Base-by-base conservation (phyloP, 768 basidiomycete genomes). In the Dacryopinax primogenitus region DNA sequence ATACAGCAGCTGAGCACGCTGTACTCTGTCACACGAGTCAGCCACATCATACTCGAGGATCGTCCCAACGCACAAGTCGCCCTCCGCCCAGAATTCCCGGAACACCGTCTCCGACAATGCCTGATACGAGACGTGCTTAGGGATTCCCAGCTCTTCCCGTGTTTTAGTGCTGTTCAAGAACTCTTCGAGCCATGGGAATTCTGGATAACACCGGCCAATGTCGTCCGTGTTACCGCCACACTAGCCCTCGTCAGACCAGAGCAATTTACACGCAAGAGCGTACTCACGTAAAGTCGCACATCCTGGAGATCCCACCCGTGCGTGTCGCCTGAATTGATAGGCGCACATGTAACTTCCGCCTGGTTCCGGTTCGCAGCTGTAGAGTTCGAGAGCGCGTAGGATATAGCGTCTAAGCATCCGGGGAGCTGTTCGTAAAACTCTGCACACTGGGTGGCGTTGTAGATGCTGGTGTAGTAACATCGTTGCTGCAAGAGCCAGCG, bases 401-500 rank as follows among this genome's bases (percentile, higher is more conserved):
- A 34, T 21, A 66, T 63, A 13, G 21, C 32, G 30, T 68, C 30
- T 63, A 76, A 64, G 63, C 76, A 76, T 3, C 18, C 35, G 0
- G 75, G 73, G 4, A 74, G 71, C 1, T 64, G 32, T 11, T 63
- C 63, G 65, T 69, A 72, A 16, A 72, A 23, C 26, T 72, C 70
- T 0, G 64, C 32, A 61, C 75, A 77, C 2, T 71, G 71, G 0
- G 73, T 73, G 3, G 70, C 62, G 62, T 75, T 76, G 68, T 74
- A 74, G n/a, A 75, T 64, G 64, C 73, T 64, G 37, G 68, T 66
- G 16, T 69, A 62, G 61, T 69, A 66, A 65, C 76, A 76, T 11
- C 71, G 69, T 16, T 69, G 67, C 18, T 75, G 70, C 2, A 75
- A 70, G 13, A 69, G n/a, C 76, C 76, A 76, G 13, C 66, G 36